Conservation (phyloP, 169 alveolate genomes). For the Babesia divergens region DNA sequence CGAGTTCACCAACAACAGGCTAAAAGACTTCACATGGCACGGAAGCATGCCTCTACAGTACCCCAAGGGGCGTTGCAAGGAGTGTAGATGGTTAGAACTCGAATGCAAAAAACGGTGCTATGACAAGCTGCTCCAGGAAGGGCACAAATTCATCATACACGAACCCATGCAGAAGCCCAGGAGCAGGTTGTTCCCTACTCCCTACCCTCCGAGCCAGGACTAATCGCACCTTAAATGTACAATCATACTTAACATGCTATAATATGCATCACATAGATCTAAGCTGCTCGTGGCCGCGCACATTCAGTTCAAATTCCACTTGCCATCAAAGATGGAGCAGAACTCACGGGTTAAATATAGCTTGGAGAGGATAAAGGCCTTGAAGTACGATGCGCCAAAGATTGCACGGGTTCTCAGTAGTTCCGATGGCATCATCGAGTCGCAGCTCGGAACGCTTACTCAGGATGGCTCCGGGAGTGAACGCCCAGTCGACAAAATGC, state of each 20-base stretch:
- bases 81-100: constrained; percentile 81
- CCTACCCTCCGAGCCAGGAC: constrained; percentile 65
- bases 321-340: neutral
- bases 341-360: constrained; percentile 7
- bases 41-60: constrained; percentile 73
- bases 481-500: neutral
- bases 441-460: neutral
- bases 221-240: constrained; percentile 14
- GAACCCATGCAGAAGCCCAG: constrained; percentile 80
- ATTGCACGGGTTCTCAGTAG: constrained; percentile 5
- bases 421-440: constrained; percentile 12
- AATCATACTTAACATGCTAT: neutral
- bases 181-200: constrained; percentile 74
- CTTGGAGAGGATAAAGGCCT: constrained; percentile 25
- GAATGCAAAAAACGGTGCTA: constrained; percentile 81
- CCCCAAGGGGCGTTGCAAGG: constrained; percentile 83
- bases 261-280: neutral
- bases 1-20: constrained; percentile 71
- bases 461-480: neutral
- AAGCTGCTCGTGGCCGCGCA: neutral
- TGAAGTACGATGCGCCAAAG: constrained; percentile 6
- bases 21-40: constrained; percentile 83
- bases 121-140: constrained; percentile 75
- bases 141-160: constrained; percentile 77
- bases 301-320: neutral